These are phyloP conservation scores for Actinidia polygama DNA, from an alignment of 179 eudicot genomes.

Conservation along the genomic window DNA sequence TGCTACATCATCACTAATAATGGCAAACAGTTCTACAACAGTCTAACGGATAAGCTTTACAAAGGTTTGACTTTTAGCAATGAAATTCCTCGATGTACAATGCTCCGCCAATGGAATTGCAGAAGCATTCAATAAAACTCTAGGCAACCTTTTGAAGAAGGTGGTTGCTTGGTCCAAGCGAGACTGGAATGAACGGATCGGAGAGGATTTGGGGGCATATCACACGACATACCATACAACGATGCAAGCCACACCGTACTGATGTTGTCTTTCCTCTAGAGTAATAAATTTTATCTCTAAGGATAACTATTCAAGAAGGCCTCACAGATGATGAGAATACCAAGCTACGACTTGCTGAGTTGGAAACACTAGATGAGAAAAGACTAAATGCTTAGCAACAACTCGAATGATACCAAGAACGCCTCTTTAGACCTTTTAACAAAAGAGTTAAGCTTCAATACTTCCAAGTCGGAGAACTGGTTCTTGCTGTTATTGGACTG, in stretches of 20 bases:
- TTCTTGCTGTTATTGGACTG: slow-evolving; percentile 13
- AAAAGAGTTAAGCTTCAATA: slow-evolving; percentile 12
- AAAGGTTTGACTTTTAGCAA: slow-evolving; percentile 17
- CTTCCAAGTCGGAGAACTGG: slow-evolving; percentile 11
- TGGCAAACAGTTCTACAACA: slow-evolving; percentile 23
- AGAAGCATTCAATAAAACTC: slow-evolving; percentile 8
- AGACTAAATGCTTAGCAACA: slow-evolving; percentile 19
- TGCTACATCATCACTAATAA: slow-evolving; percentile 22
- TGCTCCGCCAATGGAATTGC: slow-evolving; percentile 13
- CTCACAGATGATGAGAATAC: slow-evolving; percentile 21
- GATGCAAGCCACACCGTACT: slow-evolving; percentile 9
- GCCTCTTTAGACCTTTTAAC: slow-evolving; percentile 8
- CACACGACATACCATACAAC: slow-evolving; percentile 12
- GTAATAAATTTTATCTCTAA: slow-evolving; percentile 18
- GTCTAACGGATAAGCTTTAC: neutral
- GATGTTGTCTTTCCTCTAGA: slow-evolving; percentile 24
- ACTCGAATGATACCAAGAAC: slow-evolving; percentile 21
- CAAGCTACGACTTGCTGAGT: slow-evolving; percentile 3
- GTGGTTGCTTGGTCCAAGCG: slow-evolving; percentile 2
- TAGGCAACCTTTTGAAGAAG: slow-evolving; percentile 18
- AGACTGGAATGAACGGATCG: slow-evolving; percentile 21
- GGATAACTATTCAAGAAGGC: slow-evolving; percentile 28
- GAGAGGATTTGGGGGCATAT: slow-evolving; percentile 19
- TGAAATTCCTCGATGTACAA: slow-evolving; percentile 18
- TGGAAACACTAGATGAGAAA: slow-evolving; percentile 29